Base-by-base conservation (phyloP, 2,329 filamentous ascomycete species). In the Fusarium haematococcum region DNA sequence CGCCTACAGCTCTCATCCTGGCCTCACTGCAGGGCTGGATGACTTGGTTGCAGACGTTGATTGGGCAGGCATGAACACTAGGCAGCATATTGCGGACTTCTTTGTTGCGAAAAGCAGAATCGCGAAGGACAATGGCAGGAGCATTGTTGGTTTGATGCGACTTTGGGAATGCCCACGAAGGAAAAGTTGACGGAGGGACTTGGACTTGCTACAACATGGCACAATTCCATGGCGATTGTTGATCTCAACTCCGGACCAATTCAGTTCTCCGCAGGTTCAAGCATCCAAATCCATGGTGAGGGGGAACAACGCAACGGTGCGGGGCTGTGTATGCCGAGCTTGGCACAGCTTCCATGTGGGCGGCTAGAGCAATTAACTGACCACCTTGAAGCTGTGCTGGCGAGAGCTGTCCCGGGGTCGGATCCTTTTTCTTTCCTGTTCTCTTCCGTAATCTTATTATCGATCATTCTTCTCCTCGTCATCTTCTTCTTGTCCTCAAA, bases 311-410 rank as follows among this genome's bases (percentile, higher is more conserved):
- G 37, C 65, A 61, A 64, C 39, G 48, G 67, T 73, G 72, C 72
- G 72, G 72, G 72, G 72, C 69, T 74, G 60, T 63, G 60, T 56
- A 57, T 67, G 65, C 56, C 65, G 59, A 70, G 56, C 69, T 75
- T 73, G 71, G 72, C 72, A 75, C 61, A 64, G 61, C 48, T 63
- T 41, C 32, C 54, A 41, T 72, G 58, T 69, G 62, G 71, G 72
- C 71, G 71, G 71, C 65, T 75, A 74, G 48, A 72, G 71, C 63
- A 74, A 65, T 50, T 50, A 71, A 43, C 54, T 41, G 50, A 39
- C 30, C 60, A 64, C 58, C 37, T 62, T 39, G 30, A 37, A 73
- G 63, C 63, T 61, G 45, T 71, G 60, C n/a, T 48, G 48, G 23
- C n/a, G 35, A 65, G 61, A 68, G 70, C 63, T 71, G 60, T 65